Evolutionary conservation across 495 filamentous ascomycete genomes (phyloP), one percentile per base, ranked within the genome.

Genomic region (Penicillium cinerascens): DNA sequence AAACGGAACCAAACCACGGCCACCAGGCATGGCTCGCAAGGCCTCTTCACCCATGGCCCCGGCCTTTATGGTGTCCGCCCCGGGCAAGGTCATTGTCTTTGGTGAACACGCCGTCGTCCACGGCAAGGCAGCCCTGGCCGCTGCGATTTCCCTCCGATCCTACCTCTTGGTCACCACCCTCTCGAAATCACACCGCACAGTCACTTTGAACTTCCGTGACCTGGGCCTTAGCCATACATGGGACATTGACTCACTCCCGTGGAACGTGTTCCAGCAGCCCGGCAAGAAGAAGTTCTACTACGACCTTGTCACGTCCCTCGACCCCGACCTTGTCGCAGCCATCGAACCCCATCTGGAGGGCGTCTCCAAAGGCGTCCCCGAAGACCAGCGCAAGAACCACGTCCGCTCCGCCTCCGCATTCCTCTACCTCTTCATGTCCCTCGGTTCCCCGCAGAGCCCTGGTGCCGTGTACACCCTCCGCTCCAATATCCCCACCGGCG

Each of bases 71-170:
- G 92, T 96, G 49, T 97, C 93, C 6, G 92, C 93, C 13, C 93
- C 93, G 11, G 93, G 92, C 27, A 98, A 98, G 70, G 92, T 95
- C 61, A 97, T 98, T 65, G 89, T 96, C 16, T 96, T 87, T 69
- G 93, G 93, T 47, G 93, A 98, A 66, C 93, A 98, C 75, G 89
- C 93, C 10, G 93, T 96, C 2, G 93, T 98, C 9, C 82, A 98
- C 63, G 93, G 93, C 64, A 96, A 96, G 83, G 85, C 91, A 44
- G 92, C 93, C 47, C 90, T 98, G 69, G 93, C 93, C 37, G 93
- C 92, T 17, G 85, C 93, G 15, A 90, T 98, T 52, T 95, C 92
- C 21, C 78, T 97, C 21, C 89, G 93, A 21, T 97, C 92, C 36
- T 98, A 97, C 69, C 85, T 98, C 38, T 89, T 91, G 51, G 92